Conservation (phyloP, 83 land plant species). For the Isoetes engelmannii region DNA sequence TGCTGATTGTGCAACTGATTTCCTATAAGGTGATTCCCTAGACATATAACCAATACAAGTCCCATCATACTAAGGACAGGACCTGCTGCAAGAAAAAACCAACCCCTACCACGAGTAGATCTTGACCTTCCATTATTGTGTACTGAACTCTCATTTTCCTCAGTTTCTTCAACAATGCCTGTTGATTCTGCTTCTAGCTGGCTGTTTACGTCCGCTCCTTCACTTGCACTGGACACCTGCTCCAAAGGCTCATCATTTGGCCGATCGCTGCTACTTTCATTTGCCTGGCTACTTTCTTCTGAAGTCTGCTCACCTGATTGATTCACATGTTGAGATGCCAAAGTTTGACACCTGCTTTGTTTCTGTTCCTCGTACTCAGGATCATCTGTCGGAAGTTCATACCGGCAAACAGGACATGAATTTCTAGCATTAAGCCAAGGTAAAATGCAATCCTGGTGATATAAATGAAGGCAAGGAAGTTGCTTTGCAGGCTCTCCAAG, state of each 20-base stretch:
- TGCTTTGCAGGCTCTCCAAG: constrained; percentile 44
- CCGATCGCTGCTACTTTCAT: not conserved
- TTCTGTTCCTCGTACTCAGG: constrained; percentile 53
- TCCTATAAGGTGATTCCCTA: constrained; percentile 12
- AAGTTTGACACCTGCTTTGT: not conserved
- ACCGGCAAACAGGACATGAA: constrained; percentile 64
- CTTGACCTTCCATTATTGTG: no score
- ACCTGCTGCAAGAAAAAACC: constrained; percentile 14
- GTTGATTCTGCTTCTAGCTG: not conserved
- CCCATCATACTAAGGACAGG: constrained; percentile 20
- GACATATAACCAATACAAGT: constrained; percentile 1
- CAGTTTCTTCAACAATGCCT: not conserved
- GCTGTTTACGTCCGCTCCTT: not conserved
- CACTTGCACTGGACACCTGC: not conserved
- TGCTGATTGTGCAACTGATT: not conserved
- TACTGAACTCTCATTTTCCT: not conserved
- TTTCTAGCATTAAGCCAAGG: constrained; percentile 68
- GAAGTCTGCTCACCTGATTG: not conserved
- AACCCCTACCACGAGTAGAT: not conserved
- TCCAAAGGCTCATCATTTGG: not conserved
- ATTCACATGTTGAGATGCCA: not conserved
- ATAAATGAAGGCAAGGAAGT: constrained; percentile 55
- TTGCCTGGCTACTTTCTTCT: not conserved
- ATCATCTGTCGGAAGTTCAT: constrained; percentile 70
- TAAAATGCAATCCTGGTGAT: constrained; percentile 58